Base-by-base conservation (phyloP, 2,329 filamentous ascomycete species). In the Corynespora cassiicola region DNA sequence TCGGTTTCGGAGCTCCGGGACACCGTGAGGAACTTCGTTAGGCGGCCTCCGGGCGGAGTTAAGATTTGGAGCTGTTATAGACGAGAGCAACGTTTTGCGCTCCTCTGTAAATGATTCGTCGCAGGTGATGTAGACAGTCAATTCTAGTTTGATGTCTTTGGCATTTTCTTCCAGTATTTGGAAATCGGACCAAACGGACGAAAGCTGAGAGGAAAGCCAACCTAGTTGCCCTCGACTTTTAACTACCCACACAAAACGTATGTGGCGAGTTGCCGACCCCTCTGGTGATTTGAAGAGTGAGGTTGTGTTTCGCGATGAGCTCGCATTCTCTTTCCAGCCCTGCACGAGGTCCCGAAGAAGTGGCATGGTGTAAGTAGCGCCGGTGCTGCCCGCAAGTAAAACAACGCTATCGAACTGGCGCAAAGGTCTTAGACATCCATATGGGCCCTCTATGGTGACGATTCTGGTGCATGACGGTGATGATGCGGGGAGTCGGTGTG, bases 381-480 rank as follows among this genome's bases (percentile, higher is more conserved):
- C 83, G 29, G 78, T 83, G 12, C 79, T 79, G 15, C 80, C 80
- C 6, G 81, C 80, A 7, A 85, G 65, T 1, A 86, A 61, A 1
- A 85, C 67, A 2, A 84, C 72, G 37, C 75, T 82, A 44, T 85
- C 81, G 42, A 84, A 85, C 50, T 84, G 80, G 15, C 74, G 71
- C 11, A 84, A 63, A 2, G 76, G 70, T 33, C 78, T 62, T 5
- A 79, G 63, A 16, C 55, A 61, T 19, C 79, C 77, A 45, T 81
- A 81, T 1, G 79, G 76, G 0, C 78, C 79, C 52, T 80, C 77
- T 12, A 83, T 71, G 2, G 76, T 68, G 6, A 79, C 74, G 0
- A 66, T 62, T 47, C 61, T 65, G 11, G 39, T 44, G 36, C 52
- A 52, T 30, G 41, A 36, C 6, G 16, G 20, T 5, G 42, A 36